Conservation (phyloP, 345 rosid genomes). For the Atalantia buxifolia region DNA sequence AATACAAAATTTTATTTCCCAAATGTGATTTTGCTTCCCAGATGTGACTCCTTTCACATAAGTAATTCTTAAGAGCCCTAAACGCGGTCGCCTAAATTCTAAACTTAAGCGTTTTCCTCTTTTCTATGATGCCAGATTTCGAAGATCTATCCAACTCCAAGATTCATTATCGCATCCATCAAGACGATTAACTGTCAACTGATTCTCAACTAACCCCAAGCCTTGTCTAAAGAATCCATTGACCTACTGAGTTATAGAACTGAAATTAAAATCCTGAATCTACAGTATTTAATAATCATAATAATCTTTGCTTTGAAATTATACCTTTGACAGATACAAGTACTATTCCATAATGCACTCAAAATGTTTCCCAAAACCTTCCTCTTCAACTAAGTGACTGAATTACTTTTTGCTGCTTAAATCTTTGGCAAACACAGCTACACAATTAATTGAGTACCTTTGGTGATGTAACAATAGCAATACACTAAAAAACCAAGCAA, state of each 20-base stretch:
- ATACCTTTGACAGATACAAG: no score
- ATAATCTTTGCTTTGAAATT: no score
- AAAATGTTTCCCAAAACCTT: not conserved
- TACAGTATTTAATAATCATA: not conserved
- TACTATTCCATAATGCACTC: not conserved
- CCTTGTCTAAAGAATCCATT: not conserved
- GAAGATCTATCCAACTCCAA: not conserved
- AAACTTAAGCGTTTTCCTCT: not conserved
- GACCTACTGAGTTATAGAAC: not conserved
- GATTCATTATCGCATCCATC: not conserved
- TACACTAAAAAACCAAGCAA: no score
- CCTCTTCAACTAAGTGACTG: not conserved
- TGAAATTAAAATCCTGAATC: not conserved
- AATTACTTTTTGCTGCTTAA: not conserved
- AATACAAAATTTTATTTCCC: no score
- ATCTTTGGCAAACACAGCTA: not conserved
- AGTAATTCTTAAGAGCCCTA: not conserved
- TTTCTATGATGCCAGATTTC: not conserved
- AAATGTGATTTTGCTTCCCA: not conserved
- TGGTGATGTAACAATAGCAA: not conserved
- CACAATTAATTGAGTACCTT: not conserved
- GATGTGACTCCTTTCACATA: not conserved
- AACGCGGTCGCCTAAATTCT: not conserved
- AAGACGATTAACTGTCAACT: not conserved
- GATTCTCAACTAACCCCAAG: not conserved